Evolutionary conservation across 2,329 filamentous ascomycete species (phyloP).

Genomic region (Exophiala spinifera): DNA sequence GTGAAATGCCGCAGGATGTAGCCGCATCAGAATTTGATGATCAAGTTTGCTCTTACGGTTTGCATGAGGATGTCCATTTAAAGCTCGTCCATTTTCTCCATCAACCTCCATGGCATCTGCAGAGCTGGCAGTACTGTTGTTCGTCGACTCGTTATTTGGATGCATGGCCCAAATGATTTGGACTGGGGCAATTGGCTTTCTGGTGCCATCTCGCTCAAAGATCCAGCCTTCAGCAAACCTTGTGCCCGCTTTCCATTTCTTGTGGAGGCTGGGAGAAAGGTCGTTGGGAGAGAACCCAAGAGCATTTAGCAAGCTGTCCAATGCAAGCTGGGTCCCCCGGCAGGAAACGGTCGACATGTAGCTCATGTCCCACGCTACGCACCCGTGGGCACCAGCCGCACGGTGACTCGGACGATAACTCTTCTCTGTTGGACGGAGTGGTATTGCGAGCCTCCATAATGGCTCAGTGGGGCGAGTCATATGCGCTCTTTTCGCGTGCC

Average conservation of each 20-base stretch:
- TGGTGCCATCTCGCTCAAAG: conserved; percentile 53
- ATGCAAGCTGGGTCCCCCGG: conserved; percentile 61
- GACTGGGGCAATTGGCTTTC: conserved; percentile 65
- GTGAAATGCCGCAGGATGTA: conserved; percentile 75
- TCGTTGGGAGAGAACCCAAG: conserved; percentile 61
- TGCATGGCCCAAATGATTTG: conserved; percentile 64
- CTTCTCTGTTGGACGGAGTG: conserved; percentile 83
- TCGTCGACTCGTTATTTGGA: conserved; percentile 27
- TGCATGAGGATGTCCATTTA: not conserved
- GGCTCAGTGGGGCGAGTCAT: conserved; percentile 78
- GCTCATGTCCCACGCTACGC: conserved; percentile 87
- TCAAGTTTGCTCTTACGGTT: conserved; percentile 37
- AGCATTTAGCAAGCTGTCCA: conserved; percentile 64
- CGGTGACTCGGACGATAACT: conserved; percentile 84
- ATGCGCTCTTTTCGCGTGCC: conserved; percentile 84
- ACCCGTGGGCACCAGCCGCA: conserved; percentile 69
- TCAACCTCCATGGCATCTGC: conserved; percentile 35
- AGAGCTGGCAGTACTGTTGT: not conserved
- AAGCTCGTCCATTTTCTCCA: conserved; percentile 9
- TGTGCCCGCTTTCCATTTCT: conserved; percentile 67
- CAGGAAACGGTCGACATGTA: conserved; percentile 86
- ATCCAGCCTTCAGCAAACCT: conserved; percentile 58
- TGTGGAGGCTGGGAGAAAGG: conserved; percentile 61
- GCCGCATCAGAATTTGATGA: conserved; percentile 63
- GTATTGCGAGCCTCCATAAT: conserved; percentile 87